phyloP scores from a whole-genome alignment of 441 rosid species.

The Populus trichocarpa region DNA sequence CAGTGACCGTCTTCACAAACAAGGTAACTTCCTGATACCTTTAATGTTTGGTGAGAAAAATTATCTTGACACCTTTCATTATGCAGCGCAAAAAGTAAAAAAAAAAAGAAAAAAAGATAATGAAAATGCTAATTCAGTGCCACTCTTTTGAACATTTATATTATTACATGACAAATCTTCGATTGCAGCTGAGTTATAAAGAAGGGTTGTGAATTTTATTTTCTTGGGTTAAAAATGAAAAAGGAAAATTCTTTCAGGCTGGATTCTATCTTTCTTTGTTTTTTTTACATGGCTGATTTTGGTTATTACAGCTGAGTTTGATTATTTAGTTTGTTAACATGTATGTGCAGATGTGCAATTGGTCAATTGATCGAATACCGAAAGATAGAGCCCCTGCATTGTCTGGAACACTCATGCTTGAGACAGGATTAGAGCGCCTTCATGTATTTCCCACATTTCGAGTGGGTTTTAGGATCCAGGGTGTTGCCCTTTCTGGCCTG shows the following conservation, averaged over 20 bases:
- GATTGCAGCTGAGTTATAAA: not conserved
- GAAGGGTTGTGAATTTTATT: not conserved
- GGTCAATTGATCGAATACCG: constrained; percentile 86
- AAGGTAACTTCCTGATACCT: constrained; percentile 44
- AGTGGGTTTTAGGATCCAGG: constrained; percentile 80
- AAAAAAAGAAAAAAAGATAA: not conserved
- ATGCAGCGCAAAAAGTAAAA: not conserved
- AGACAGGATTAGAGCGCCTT: constrained; percentile 60
- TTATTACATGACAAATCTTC: not conserved
- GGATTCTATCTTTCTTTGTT: not conserved
- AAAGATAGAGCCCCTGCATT: constrained; percentile 84
- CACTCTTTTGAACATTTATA: not conserved
- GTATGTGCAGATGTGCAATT: constrained; percentile 63
- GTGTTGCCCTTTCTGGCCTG: constrained; percentile 84
- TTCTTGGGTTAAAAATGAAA: not conserved
- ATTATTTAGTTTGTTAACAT: constrained; percentile 5
- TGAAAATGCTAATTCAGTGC: not conserved
- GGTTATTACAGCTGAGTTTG: not conserved
- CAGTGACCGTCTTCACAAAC: constrained; percentile 65
- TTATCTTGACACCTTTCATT: not conserved
- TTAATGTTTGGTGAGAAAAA: not conserved
- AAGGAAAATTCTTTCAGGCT: not conserved
- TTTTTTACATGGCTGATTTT: not conserved
- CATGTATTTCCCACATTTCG: constrained; percentile 71
- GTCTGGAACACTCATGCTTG: constrained; percentile 63